Evolutionary conservation across 139 green algal genomes (phyloP), one percentile per base, ranked within the genome.

Genomic region (Tetraselmis striata): DNA sequence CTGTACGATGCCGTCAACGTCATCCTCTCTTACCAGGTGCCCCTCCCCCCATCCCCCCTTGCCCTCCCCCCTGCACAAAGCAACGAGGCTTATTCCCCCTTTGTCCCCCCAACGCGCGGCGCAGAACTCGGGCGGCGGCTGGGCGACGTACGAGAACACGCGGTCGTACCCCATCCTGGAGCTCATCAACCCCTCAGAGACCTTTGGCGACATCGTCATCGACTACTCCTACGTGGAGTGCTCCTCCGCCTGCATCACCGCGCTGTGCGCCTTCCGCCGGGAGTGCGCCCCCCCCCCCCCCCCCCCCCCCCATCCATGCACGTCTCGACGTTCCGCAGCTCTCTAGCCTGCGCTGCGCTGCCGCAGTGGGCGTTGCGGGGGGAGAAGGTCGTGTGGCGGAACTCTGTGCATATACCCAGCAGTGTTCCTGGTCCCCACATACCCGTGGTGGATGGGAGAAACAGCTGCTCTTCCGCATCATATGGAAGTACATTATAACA

Each of bases 131-230:
- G 88, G 92, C 84, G 96, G 96, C 1, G 97, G 97, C 32, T 98
- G 96, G 94, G 96, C 97, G 22, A 99, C 97, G 1, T 99, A 99
- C 81, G 97, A 99, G 83, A 97, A 97, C 88, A 98, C 95, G 25
- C 91, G 97, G 25, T 95, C 90, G 2, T 98, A 95, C 45, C 76
- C 87, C n/a, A 45, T 76, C 1, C n/a, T 90, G 30, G 89, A 99
- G 95, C 77, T 95, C n/a, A 89, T 99, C 59, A 99, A 99, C 87
- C 97, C 96, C 22, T 91, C 94, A 5, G 97, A 99, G 87, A 99
- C 97, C 0, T 99, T 99, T 91, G 96, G 96, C 28, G 94, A 99
- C 92, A 99, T 99, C 84, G 93, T 99, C 11, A 96, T 99, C 29
- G 97, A 99, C 89, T 99, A 99, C 89, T 90, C 86, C 27, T 98